phyloP scores from a whole-genome alignment of 768 basidiomycete genomes.

The Lactifluus piperatus region DNA sequence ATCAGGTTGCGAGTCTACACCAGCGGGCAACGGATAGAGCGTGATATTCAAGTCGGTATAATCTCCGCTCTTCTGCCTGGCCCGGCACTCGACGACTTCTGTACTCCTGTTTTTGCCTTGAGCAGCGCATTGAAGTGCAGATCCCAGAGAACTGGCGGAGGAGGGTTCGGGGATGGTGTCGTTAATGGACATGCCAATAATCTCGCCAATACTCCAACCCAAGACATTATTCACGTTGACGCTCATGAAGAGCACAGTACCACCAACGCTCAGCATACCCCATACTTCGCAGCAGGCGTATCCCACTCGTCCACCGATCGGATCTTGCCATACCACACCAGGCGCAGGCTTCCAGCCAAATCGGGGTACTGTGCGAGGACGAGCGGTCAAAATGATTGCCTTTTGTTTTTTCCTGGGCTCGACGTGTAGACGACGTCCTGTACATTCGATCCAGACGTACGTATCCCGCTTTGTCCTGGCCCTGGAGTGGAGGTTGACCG shows the following conservation, averaged over 20 bases:
- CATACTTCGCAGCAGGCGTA: conserved; percentile 40
- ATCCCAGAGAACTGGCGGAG: conserved; percentile 5
- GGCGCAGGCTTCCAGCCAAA: conserved; percentile 54
- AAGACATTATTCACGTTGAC: conserved; percentile 51
- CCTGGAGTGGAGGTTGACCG: conserved; percentile 80
- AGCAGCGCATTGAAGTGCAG: conserved; percentile 19
- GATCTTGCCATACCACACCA: conserved; percentile 24
- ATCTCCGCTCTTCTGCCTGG: conserved; percentile 8
- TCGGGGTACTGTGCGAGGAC: conserved; percentile 57
- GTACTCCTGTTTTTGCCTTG: conserved; percentile 3
- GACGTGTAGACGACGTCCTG: conserved; percentile 81
- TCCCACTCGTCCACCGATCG: conserved; percentile 20
- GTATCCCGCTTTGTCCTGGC: conserved; percentile 54
- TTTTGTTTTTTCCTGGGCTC: conserved; percentile 94
- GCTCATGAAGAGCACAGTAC: conserved; percentile 45
- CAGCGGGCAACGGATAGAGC: conserved; percentile 17
- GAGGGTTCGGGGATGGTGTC: conserved; percentile 28
- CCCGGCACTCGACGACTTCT: conserved; percentile 13
- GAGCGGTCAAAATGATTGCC: conserved; percentile 83
- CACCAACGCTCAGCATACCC: conserved; percentile 40
- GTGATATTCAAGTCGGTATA: conserved; percentile 8
- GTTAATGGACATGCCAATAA: conserved; percentile 40
- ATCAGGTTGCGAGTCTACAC: conserved; percentile 7
- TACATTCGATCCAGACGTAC: conserved; percentile 86
- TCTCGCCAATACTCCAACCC: conserved; percentile 48